These are phyloP conservation scores for Annulohypoxylon bovei DNA, from an alignment of 495 filamentous ascomycete species.

Conservation along the genomic window DNA sequence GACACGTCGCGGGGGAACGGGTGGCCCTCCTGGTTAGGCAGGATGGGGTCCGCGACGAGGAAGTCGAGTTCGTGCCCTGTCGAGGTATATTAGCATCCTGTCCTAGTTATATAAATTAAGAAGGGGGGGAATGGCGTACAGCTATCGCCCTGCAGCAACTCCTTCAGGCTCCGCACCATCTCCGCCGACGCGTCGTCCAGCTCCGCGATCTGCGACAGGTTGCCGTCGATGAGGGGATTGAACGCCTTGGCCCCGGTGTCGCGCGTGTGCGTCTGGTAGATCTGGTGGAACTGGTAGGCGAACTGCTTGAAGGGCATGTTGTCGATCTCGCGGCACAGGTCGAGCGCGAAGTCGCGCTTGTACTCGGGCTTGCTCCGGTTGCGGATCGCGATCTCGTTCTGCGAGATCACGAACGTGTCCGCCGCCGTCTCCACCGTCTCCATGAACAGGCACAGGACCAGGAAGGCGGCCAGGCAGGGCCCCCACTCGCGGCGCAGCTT, in stretches of 20 bases:
- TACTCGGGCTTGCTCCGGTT: slow-evolving; percentile 43
- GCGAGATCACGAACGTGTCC: slow-evolving; percentile 59
- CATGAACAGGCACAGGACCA: slow-evolving; percentile 63
- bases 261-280: slow-evolving; percentile 60
- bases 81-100: slow-evolving; percentile 13
- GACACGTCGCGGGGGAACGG: slow-evolving; percentile 56
- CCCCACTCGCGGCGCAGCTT: slow-evolving; percentile 61
- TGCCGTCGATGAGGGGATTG: slow-evolving; percentile 56
- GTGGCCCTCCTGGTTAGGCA: slow-evolving; percentile 54
- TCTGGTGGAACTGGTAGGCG: slow-evolving; percentile 63
- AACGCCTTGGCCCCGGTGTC: slow-evolving; percentile 55
- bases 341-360: slow-evolving; percentile 53
- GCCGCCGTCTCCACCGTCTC: slow-evolving; percentile 60
- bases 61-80: slow-evolving; percentile 59
- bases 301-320: slow-evolving; percentile 64
- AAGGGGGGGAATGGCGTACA: slow-evolving; percentile 46
- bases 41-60: slow-evolving; percentile 55
- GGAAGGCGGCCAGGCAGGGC: slow-evolving; percentile 60
- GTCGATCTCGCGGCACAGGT: slow-evolving; percentile 56
- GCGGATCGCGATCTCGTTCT: slow-evolving; percentile 57
- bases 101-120: background rate
- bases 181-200: slow-evolving; percentile 51
- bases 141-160: slow-evolving; percentile 50
- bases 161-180: slow-evolving; percentile 55
- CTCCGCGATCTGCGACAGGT: slow-evolving; percentile 46